Base-by-base conservation (phyloP, 1,139 yeast genomes). In the Debaryomyces robertsiae region DNA sequence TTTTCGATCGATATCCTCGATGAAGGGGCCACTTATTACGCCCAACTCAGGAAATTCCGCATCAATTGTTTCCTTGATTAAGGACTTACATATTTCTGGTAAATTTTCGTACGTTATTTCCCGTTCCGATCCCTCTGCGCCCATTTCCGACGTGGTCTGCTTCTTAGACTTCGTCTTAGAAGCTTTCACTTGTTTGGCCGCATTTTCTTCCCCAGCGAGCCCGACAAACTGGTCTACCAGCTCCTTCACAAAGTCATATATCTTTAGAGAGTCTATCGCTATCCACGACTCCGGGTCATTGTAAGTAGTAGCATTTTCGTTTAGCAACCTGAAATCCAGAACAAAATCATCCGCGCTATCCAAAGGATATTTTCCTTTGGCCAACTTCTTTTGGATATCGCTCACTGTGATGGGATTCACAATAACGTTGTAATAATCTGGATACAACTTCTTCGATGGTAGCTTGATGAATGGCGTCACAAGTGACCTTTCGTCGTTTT, bases 391-490 rank as follows among this genome's bases (percentile, higher is more conserved):
- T 48, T 71, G 77, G 32, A 84, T 82, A 49, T 86, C 95, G 36
- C 77, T 62, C 9, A 87, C 59, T 1, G 93, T 81, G 7, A 86
- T 77, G 3, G 95, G 95, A n/a, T 67, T 58, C 18, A 63, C 61
- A 27, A 87, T 80, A 44, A 83, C 70, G 40, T 79, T 76, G 57
- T 83, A 86, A 62, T 91, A 93, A 55, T 87, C 94, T 0, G 97
- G 95, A 50, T 86, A 89, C 29, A 78, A 66, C 50, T 84, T 84
- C 55, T 79, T 84, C 27, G 84, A 74, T 2, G 96, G 96, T 30
- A 88, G 67, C 52, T 81, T 80, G 42, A 80, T 58, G 54, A 86
- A 86, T 39, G 85, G 80, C 13, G 71, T 71, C 14, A 75, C 73
- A 25, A 80, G 55, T 38, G 51, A 54, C 32, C 68, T 52, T 40